A percentile compares a stretch with the other conserved stretches of the same genome.
Evolutionary conservation across 148 eudicot genomes (phyloP).

Genomic region (Spergularia bocconei): DNA sequence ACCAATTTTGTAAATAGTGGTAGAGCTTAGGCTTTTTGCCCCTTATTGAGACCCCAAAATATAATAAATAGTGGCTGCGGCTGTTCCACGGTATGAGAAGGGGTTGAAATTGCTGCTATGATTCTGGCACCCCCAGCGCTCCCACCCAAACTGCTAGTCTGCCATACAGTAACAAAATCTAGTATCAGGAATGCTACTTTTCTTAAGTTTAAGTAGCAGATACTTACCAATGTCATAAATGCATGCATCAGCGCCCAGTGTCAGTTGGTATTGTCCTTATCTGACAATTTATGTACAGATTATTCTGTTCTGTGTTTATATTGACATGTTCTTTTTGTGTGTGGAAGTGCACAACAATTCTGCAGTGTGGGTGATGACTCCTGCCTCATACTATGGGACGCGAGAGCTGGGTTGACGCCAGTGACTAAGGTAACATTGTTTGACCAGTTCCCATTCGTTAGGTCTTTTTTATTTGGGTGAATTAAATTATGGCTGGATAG

Average conservation of each 20-base stretch:
- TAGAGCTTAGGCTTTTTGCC: no score
- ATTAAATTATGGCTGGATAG: neutral
- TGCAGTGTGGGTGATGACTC: slow-evolving; percentile 97
- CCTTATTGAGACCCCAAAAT: no score
- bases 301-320: neutral
- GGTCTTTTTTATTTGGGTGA: neutral
- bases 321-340: slow-evolving; percentile 25
- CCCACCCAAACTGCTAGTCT: no score
- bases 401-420: slow-evolving; percentile 68
- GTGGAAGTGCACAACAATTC: slow-evolving; percentile 73
- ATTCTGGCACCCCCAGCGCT: no score
- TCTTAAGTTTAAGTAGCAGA: neutral
- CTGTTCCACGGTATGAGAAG: no score
- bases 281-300: neutral
- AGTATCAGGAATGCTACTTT: neutral
- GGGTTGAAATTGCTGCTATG: no score
- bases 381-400: slow-evolving; percentile 86
- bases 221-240: neutral
- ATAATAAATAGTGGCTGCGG: no score
- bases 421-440: slow-evolving; percentile 53
- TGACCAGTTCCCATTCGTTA: neutral
- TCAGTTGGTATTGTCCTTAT: neutral
- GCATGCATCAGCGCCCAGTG: neutral
- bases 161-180: no score
- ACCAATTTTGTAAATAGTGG: no score